phyloP scores from a whole-genome alignment of 2,329 filamentous ascomycete genomes.

The Neurospora sp. region DNA sequence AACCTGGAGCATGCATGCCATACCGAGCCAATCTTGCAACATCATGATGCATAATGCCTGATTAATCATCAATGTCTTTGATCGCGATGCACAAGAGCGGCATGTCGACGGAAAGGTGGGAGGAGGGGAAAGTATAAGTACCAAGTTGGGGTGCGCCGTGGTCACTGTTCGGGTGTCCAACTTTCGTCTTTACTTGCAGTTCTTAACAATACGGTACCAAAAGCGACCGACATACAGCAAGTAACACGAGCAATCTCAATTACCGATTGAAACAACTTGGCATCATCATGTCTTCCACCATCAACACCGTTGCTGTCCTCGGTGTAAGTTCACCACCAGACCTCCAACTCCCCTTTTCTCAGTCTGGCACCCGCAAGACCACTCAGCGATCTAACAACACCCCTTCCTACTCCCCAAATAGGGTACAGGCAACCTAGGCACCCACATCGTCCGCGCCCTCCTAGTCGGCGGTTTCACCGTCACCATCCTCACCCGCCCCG shows the following conservation, averaged over 20 bases:
- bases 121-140: background rate
- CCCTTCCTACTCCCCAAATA: too few species aligned
- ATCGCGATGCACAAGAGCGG: background rate
- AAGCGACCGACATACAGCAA: background rate
- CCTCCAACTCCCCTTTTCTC: background rate
- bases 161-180: background rate
- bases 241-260: background rate
- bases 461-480: conserved; percentile 33
- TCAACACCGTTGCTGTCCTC: conserved; percentile 25
- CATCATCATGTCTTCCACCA: conserved; percentile 14
- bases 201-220: too few species aligned
- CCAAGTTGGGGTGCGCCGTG: background rate
- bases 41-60: background rate
- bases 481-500: conserved; percentile 38
- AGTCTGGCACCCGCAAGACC: background rate
- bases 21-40: background rate
- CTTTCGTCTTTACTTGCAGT: background rate
- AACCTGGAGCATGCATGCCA: background rate
- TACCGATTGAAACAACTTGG: background rate
- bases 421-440: conserved; percentile 25
- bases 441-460: conserved; percentile 21
- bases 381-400: background rate
- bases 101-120: background rate
- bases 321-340: conserved; percentile 21
- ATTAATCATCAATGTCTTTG: background rate